Conservation (phyloP, 495 filamentous ascomycete species). For the Penicillium fimorum region DNA sequence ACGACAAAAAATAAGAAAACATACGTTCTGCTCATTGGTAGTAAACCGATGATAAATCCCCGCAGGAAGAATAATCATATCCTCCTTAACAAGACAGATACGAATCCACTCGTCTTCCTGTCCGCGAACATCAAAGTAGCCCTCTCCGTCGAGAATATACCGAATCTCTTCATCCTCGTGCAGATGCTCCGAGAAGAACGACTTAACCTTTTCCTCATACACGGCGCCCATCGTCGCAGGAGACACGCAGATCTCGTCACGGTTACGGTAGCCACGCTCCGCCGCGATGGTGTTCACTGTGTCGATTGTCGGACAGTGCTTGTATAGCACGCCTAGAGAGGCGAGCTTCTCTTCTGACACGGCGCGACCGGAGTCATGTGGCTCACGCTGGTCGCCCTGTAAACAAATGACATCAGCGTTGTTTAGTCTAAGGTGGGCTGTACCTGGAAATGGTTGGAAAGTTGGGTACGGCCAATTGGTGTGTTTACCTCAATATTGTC, state of each 20-base stretch:
- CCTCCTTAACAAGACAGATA: slow-evolving; percentile 68
- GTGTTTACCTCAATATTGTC: slow-evolving; percentile 71
- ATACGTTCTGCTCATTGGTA: slow-evolving; percentile 84
- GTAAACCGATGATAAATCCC: slow-evolving; percentile 98
- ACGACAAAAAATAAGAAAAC: slow-evolving; percentile 31
- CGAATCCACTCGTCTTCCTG: slow-evolving; percentile 77
- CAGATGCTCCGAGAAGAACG: slow-evolving; percentile 91
- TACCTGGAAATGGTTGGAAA: background rate
- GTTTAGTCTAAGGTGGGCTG: slow-evolving; percentile 15
- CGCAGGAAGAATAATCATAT: slow-evolving; percentile 85
- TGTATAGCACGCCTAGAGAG: slow-evolving; percentile 76
- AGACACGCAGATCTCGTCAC: slow-evolving; percentile 88
- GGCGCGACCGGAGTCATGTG: slow-evolving; percentile 77
- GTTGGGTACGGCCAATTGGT: background rate
- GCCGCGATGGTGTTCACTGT: slow-evolving; percentile 70
- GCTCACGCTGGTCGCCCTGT: slow-evolving; percentile 88
- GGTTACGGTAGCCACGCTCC: slow-evolving; percentile 85
- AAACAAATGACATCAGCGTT: slow-evolving; percentile 15
- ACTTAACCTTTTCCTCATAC: slow-evolving; percentile 83
- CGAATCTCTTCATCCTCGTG: slow-evolving; percentile 99
- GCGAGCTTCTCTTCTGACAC: slow-evolving; percentile 61
- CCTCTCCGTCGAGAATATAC: slow-evolving; percentile 87
- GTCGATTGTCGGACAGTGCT: slow-evolving; percentile 59
- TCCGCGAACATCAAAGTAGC: slow-evolving; percentile 90
- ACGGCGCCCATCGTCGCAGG: slow-evolving; percentile 79